Evolutionary conservation across 768 basidiomycete species (phyloP).

Genomic region (Lactarius sanguifluus): DNA sequence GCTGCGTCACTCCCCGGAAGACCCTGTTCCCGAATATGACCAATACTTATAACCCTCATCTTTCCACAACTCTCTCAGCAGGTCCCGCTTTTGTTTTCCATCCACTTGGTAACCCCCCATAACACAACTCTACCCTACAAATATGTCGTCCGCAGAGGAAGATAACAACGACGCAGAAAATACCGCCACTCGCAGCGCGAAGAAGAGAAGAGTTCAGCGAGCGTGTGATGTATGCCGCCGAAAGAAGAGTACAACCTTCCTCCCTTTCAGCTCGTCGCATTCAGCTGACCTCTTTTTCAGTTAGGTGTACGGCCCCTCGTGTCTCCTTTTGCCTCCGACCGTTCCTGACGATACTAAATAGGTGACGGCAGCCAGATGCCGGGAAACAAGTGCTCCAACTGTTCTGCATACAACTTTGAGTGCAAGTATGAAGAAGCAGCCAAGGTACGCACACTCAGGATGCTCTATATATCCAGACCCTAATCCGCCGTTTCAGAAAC

Average conservation of each 20-base stretch:
- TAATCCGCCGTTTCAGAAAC: slow-evolving; percentile 37
- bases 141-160: slow-evolving; percentile 68
- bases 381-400: slow-evolving; percentile 63
- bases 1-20: slow-evolving; percentile 18
- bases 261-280: slow-evolving; percentile 16
- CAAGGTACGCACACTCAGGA: slow-evolving; percentile 46
- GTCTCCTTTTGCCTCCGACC: background rate
- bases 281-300: slow-evolving; percentile 37
- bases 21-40: background rate
- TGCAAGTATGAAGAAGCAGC: slow-evolving; percentile 71
- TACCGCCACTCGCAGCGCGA: slow-evolving; percentile 40
- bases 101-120: background rate
- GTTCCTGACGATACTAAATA: slow-evolving; percentile 30
- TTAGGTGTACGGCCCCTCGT: slow-evolving; percentile 54
- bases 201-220: slow-evolving; percentile 72
- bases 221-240: slow-evolving; percentile 82
- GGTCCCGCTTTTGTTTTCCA: background rate
- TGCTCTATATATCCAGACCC: background rate
- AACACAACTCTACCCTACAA: background rate
- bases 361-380: slow-evolving; percentile 72
- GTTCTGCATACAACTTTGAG: slow-evolving; percentile 53
- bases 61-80: background rate
- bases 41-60: slow-evolving; percentile 5
- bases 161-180: slow-evolving; percentile 52
- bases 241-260: slow-evolving; percentile 66